phyloP scores from a whole-genome alignment of 345 rosid genomes.

The Trapa bicornis region DNA sequence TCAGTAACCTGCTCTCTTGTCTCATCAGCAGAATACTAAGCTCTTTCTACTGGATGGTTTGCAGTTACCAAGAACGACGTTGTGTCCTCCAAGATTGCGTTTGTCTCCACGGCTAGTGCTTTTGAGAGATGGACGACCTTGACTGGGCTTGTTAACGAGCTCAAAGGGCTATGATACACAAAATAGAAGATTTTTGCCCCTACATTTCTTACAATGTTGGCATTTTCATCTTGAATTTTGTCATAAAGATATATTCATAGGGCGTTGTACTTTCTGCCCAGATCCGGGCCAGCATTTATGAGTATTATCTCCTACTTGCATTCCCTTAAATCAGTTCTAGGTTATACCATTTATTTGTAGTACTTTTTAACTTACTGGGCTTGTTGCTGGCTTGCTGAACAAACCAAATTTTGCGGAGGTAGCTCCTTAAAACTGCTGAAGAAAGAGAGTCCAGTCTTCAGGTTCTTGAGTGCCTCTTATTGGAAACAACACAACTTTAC shows the following conservation, averaged over 20 bases:
- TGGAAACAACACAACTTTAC: constrained; percentile 6
- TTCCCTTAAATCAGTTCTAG: not conserved
- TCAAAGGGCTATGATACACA: constrained; percentile 43
- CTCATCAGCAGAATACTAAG: not conserved
- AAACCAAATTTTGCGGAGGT: not conserved
- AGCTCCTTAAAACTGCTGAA: not conserved
- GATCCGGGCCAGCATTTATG: not conserved
- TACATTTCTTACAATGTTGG: not conserved
- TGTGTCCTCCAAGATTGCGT: constrained; percentile 65
- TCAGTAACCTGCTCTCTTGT: not conserved
- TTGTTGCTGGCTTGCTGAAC: not conserved
- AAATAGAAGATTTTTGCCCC: not conserved
- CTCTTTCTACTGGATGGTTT: not conserved
- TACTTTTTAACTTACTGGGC: not conserved
- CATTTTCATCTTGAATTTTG: not conserved
- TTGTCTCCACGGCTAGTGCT: constrained; percentile 67
- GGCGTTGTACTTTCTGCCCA: not conserved
- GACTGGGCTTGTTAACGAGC: constrained; percentile 55
- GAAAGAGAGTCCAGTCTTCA: not conserved
- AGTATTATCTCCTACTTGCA: not conserved
- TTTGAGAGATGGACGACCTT: constrained; percentile 71
- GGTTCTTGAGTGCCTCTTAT: constrained; percentile 9
- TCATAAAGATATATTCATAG: not conserved
- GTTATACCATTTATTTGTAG: not conserved
- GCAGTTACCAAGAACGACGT: constrained; percentile 62